phyloP scores from a whole-genome alignment of 2,329 filamentous ascomycete species.

The Dothideomycetes sp. region DNA sequence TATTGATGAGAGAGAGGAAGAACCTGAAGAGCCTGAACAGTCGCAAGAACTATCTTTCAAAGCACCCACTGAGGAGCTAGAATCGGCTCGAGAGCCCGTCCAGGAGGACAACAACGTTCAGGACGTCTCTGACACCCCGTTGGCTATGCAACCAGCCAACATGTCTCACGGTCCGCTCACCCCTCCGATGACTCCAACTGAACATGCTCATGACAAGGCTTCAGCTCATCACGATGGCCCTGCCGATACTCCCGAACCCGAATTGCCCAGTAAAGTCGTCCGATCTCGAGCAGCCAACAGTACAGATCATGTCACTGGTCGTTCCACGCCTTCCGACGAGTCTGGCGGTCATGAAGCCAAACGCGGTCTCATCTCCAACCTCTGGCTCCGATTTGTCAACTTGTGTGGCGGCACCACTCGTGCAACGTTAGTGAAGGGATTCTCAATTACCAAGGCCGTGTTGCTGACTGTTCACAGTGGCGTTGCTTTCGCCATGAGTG shows the following conservation, averaged over 20 bases:
- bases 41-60: not conserved
- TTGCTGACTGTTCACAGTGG: slow-evolving; percentile 6
- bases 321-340: not conserved
- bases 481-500: slow-evolving; percentile 8
- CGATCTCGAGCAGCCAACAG: slow-evolving; percentile 3
- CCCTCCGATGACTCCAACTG: slow-evolving; percentile 26
- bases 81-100: not conserved
- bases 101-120: slow-evolving; percentile 1
- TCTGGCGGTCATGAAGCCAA: not conserved
- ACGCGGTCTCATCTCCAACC: not conserved
- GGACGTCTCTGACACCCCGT: slow-evolving; percentile 1
- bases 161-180: slow-evolving; percentile 20
- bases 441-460: not conserved
- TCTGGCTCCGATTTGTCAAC: slow-evolving; percentile 6
- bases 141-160: not conserved
- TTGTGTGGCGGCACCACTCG: slow-evolving; percentile 8
- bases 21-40: not conserved
- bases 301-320: slow-evolving; percentile 8
- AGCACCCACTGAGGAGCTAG: not conserved
- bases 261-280: not conserved
- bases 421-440: slow-evolving; percentile 6
- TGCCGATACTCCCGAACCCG: slow-evolving; percentile 1
- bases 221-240: slow-evolving; percentile 3
- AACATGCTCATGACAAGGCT: slow-evolving; percentile 17
- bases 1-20: slow-evolving; percentile 11